Evolutionary conservation across 768 basidiomycete genomes (phyloP), one percentile per base, ranked within the genome.

Genomic region (Mrakia hoshinonis): DNA sequence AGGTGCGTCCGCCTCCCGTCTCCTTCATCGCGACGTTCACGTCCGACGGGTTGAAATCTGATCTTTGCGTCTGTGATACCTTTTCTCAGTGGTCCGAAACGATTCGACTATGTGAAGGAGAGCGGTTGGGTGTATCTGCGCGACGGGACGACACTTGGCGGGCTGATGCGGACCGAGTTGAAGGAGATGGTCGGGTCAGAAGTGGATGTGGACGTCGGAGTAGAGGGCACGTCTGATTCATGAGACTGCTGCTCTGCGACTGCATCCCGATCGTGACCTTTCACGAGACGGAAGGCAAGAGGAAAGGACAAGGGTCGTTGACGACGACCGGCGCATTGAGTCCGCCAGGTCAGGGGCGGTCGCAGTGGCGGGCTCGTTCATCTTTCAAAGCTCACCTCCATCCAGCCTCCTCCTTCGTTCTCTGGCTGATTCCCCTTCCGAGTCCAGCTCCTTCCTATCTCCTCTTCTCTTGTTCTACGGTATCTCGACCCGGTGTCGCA

Each of bases 101-200:
- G 93, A 36, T 96, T 91, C 76, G 91, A 94, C 79, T 93, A 88
- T 74, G 79, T 82, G 69, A 78, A 78, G 36, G 78, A 80, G 39
- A 83, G 85, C 65, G 82, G 83, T 67, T 96, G 93, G 93, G 80
- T 89, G 38, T 93, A 94, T 77, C 79, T 82, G 7, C 84, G 93
- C 55, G 89, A 91, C 80, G 67, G 51, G 3, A 63, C 58, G 9
- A 34, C 61, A 9, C 31, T 73, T 13, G 38, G 49, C n/a, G 72
- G 61, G 7, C 36, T 73, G 67, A 58, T 73, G 48, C 47, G 54
- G 18, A 49, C 82, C 47, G 92, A 96, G 77, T 83, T 96, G n/a
- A 79, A 81, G 64, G 75, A 75, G 39, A 76, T 80, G 20, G 75
- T 86, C 29, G 69, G 73, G 13, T 78, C 79, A 20, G 77, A 75